A percentile compares a stretch with the other conserved stretches of the same genome.
Conservation (phyloP, 1,139 yeast genomes). For the Pichia sp. region DNA sequence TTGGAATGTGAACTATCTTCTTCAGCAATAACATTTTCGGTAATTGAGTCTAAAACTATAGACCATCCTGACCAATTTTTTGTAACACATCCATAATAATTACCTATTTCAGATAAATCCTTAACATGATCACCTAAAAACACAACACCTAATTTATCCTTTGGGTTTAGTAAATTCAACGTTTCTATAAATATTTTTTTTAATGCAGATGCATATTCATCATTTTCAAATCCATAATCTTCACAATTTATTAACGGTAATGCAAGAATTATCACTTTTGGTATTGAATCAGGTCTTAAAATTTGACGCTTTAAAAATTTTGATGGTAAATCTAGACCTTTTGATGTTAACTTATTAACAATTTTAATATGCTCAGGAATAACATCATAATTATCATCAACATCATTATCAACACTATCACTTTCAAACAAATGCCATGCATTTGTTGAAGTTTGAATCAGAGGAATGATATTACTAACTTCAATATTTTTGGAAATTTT, state of each 20-base stretch:
- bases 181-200: slow-evolving; percentile 29
- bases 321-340: slow-evolving; percentile 37
- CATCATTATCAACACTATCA: slow-evolving; percentile 7
- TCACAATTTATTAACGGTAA: slow-evolving; percentile 28
- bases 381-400: slow-evolving; percentile 14
- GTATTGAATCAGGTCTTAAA: slow-evolving; percentile 37
- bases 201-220: slow-evolving; percentile 32
- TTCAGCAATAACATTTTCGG: slow-evolving; percentile 26
- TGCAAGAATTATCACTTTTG: slow-evolving; percentile 43
- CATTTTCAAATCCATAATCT: slow-evolving; percentile 25
- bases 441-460: slow-evolving; percentile 46
- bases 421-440: slow-evolving; percentile 38
- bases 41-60: slow-evolving; percentile 38
- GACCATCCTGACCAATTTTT: slow-evolving; percentile 57
- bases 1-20: slow-evolving; percentile 6
- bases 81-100: slow-evolving; percentile 49
- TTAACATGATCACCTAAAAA: slow-evolving; percentile 43
- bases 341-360: slow-evolving; percentile 33
- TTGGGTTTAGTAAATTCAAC: slow-evolving; percentile 31
- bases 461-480: slow-evolving; percentile 29
- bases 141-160: slow-evolving; percentile 51
- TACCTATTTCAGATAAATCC: slow-evolving; percentile 34
- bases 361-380: slow-evolving; percentile 38
- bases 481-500: slow-evolving; percentile 18
- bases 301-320: slow-evolving; percentile 33